Evolutionary conservation across 1,139 yeast genomes (phyloP), one percentile per base, ranked within the genome.

Genomic region (Kluyveromyces sp.): DNA sequence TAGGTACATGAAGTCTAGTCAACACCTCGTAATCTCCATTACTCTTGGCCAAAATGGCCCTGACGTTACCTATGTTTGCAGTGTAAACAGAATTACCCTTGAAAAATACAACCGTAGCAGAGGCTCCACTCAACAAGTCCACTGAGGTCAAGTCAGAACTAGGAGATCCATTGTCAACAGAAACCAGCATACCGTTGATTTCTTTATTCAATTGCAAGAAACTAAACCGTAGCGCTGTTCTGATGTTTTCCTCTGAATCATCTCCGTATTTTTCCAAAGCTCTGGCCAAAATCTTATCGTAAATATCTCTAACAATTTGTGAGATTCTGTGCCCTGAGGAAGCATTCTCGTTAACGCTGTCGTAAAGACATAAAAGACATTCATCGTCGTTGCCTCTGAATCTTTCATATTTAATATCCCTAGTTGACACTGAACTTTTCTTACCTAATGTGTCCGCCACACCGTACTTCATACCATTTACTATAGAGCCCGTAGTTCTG

Each of bases 41-140:
- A 36, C 79, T 76, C 49, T 83, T 75, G 3, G 95, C 81, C 44
- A 92, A 64, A 43, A 92, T 71, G 0, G 89, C 92, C 72, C 83
- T 84, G 2, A 86, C 78, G 58, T 92, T 97, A 56, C 99, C 99
- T 44, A 85, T 77, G 55, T 89, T 89, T 2, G 96, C 96, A 16
- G 89, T 75, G 61, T 82, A 88, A 26, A 89, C 64, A 47, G 71
- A 74, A 46, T 76, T 76, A 30, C 82, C 94, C 49, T 77, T 78
- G 50, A 92, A 74, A 59, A 86, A 94, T 11, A 87, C 73, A 16
- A 88, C 78, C 0, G 96, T 80, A 0, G 87, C 84, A 42, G 95
- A 78, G 39, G 95, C 83, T 11, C 98, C 98, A n/a, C 92, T 78
- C 41, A 74, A 67, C 7, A 81, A 76, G 60, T 89, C 97, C 19